phyloP scores from a whole-genome alignment of 345 rosid species.

The Gossypium mustelinum region DNA sequence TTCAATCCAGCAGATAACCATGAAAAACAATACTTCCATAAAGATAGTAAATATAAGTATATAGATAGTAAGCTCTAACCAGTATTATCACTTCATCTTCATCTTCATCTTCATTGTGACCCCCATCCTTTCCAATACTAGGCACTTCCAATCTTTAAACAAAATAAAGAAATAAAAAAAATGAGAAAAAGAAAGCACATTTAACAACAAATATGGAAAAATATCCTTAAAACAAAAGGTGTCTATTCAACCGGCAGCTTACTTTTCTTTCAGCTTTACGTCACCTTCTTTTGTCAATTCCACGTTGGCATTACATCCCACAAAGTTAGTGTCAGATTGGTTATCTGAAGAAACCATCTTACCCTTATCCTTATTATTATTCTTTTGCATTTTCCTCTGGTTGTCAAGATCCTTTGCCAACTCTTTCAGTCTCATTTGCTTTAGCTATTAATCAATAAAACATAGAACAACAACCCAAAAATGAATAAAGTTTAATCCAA shows the following conservation, averaged over 20 bases:
- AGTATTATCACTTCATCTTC: conserved; percentile 12
- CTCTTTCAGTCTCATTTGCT: conserved; percentile 71
- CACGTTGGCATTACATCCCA: conserved; percentile 17
- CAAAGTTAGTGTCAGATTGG: conserved; percentile 19
- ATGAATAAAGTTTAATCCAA: background rate
- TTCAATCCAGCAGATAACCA: background rate
- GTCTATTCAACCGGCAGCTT: conserved; percentile 25
- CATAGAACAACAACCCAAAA: conserved; percentile 5
- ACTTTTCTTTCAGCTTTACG: conserved; percentile 69
- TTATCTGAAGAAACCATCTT: conserved; percentile 34
- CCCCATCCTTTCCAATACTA: conserved; percentile 9
- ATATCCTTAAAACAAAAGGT: background rate
- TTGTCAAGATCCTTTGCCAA: conserved; percentile 64
- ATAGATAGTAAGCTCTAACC: background rate
- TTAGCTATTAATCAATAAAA: conserved; percentile 44
- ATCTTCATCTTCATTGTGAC: background rate
- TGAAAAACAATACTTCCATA: background rate
- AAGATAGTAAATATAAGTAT: background rate
- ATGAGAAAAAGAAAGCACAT: conserved; percentile 7
- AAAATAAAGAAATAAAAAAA: conserved; percentile 14
- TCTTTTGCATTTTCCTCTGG: conserved; percentile 44
- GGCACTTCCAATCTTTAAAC: conserved; percentile 63
- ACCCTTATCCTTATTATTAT: conserved; percentile 44
- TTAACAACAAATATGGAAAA: background rate
- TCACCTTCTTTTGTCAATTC: conserved; percentile 29